These are phyloP conservation scores for Mycena kentingensis DNA, from an alignment of 768 basidiomycete species.

Conservation along the genomic window DNA sequence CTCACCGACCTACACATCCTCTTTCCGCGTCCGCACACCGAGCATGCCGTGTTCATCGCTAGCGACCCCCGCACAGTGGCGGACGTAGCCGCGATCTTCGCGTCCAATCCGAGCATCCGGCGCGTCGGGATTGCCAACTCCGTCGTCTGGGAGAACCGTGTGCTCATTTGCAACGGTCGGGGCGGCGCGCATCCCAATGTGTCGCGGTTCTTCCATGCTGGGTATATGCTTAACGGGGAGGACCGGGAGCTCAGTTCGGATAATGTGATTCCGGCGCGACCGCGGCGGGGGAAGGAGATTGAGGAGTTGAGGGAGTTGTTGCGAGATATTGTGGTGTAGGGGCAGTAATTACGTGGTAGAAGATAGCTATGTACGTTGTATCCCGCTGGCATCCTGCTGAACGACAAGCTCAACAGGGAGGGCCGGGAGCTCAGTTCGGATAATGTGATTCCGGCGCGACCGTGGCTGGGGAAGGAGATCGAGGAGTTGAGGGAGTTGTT, in stretches of 20 bases:
- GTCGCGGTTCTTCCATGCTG: conserved; percentile 17
- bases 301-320: conserved; percentile 11
- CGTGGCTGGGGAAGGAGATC: conserved; percentile 6
- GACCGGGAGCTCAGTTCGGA: not conserved
- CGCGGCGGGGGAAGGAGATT: conserved; percentile 7
- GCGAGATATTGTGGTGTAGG: not conserved
- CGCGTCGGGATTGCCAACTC: conserved; percentile 16
- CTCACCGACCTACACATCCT: not conserved
- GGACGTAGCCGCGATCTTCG: not conserved
- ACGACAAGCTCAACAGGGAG: conserved; percentile 2
- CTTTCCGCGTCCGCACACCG: not conserved
- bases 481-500: conserved; percentile 11
- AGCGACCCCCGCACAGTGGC: not conserved
- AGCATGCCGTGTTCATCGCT: not conserved
- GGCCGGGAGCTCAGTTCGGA: not conserved
- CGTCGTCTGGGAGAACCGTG: conserved; percentile 14
- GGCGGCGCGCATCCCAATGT: not conserved
- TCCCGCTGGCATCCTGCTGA: no score
- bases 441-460: conserved; percentile 4
- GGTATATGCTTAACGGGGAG: conserved; percentile 7
- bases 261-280: conserved; percentile 4
- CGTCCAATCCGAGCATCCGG: not conserved
- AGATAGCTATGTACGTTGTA: no score
- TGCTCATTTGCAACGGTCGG: conserved; percentile 15
- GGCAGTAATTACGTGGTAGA: no score